Evolutionary conservation across 306 rosid species (phyloP), one percentile per base, ranked within the genome.

Genomic region (Sicyos baderoa): DNA sequence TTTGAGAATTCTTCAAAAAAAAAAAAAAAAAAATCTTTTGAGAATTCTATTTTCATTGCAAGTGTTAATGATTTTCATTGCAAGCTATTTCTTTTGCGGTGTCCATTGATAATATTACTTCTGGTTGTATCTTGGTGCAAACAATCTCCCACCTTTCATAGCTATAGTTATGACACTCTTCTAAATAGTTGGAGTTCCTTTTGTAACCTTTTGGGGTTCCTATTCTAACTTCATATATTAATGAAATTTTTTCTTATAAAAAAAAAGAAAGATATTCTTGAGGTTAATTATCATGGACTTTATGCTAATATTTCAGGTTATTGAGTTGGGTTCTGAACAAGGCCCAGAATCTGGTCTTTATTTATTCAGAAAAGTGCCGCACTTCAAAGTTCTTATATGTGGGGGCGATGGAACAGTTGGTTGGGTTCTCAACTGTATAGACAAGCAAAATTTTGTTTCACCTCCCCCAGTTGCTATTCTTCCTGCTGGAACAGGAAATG

Each of bases 391-490:
- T 79, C 96, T 94, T 80, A 88, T 83, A 57, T 94, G 99, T 21
- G 99, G 99, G 32, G 97, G 99, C 70, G 99, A 94, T 75, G 99
- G 99, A 50, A 90, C 99, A 27, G 97, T 94, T 76, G 97, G 99
- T 66, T 94, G 99, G 99, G 96, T 94, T 76, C 68, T 94, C 76
- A 76, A 94, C 84, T 86, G 90, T 55, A 86, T 94, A 73, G 99
- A 94, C 79, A 85, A 86, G 81, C 95, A 88, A 80, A 94, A 88
- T 84, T 94, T 85, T 84, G 86, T 85, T 72, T 94, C 99, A 75
- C 99, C 99, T 82, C 99, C 97, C 69, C 96, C 97, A 35, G 96
- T 94, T 73, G 97, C 99, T 70, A 88, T 94, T 78, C 97, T 94
- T 77, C 99, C 99, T 23, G 99, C 99, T 2, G 97, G 97, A 73